phyloP scores from a whole-genome alignment of 371 early-diverging fungal genomes.

The Capillidium rhysosporum region DNA sequence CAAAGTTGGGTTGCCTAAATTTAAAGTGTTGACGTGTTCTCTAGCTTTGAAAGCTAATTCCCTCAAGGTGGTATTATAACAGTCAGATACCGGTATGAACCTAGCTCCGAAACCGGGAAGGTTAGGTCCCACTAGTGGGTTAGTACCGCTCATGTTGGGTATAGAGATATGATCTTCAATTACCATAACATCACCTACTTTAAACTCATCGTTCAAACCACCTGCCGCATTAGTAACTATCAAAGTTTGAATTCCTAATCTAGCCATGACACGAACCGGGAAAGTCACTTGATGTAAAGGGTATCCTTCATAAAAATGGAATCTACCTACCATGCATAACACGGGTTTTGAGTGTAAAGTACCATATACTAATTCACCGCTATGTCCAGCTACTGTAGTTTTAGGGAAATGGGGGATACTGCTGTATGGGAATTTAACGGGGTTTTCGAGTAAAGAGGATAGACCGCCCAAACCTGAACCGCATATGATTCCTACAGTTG shows the following conservation, averaged over 20 bases:
- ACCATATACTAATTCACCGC: conserved; percentile 83
- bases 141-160: conserved; percentile 60
- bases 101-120: conserved; percentile 64
- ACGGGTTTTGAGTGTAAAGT: conserved; percentile 48
- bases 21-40: conserved; percentile 11
- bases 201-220: conserved; percentile 51
- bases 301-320: conserved; percentile 80
- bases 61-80: conserved; percentile 72
- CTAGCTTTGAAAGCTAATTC: conserved; percentile 36
- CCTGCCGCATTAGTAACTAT: conserved; percentile 90
- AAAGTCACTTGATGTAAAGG: conserved; percentile 51
- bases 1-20: conserved; percentile 11
- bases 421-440: conserved; percentile 35
- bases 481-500: conserved; percentile 69
- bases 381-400: conserved; percentile 81
- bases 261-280: conserved; percentile 72
- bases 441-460: conserved; percentile 45
- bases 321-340: conserved; percentile 73
- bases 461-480: conserved; percentile 83
- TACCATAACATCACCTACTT: conserved; percentile 75
- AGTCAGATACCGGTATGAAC: conserved; percentile 79
- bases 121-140: conserved; percentile 76
- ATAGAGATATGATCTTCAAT: conserved; percentile 76
- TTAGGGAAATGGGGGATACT: conserved; percentile 71
- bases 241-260: conserved; percentile 57